Evolutionary conservation across 2,329 filamentous ascomycete genomes (phyloP).

Genomic region (Cladobotryum protrusum): DNA sequence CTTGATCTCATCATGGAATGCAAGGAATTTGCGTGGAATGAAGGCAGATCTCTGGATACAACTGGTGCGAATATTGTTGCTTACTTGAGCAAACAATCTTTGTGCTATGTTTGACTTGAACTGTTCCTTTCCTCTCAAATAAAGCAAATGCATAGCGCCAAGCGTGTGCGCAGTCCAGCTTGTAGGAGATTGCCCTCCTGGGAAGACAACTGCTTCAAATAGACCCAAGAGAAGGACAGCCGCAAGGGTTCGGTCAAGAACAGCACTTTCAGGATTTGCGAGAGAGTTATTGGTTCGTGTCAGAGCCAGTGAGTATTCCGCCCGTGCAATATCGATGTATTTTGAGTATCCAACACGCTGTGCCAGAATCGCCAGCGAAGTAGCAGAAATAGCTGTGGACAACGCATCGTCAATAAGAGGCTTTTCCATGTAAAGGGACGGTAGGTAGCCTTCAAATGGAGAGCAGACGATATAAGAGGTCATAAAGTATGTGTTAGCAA

Average conservation of each 20-base stretch:
- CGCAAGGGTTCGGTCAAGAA: conserved; percentile 20
- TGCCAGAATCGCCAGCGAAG: conserved; percentile 20
- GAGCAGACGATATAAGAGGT: conserved; percentile 20
- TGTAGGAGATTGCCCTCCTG: conserved; percentile 16
- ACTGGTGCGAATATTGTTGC: conserved; percentile 22
- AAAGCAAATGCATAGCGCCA: conserved; percentile 21
- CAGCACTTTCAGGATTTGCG: conserved; percentile 12
- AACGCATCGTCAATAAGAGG: conserved; percentile 13
- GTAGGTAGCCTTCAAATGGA: conserved; percentile 20
- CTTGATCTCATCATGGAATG: conserved; percentile 11
- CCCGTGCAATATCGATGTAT: conserved; percentile 16
- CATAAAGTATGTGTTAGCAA: conserved; percentile 20
- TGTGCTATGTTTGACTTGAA: conserved; percentile 16
- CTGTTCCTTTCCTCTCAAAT: conserved; percentile 18
- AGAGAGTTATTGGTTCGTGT: conserved; percentile 14
- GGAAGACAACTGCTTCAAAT: conserved; percentile 23
- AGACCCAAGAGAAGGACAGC: conserved; percentile 22
- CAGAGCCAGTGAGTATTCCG: conserved; percentile 17
- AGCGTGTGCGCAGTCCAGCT: conserved; percentile 22
- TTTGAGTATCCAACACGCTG: conserved; percentile 9
- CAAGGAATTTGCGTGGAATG: conserved; percentile 17
- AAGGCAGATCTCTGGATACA: conserved; percentile 19
- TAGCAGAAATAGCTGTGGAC: conserved; percentile 18
- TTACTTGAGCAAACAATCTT: conserved; percentile 19
- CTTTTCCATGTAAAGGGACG: conserved; percentile 12